A percentile compares a stretch with the other conserved stretches of the same genome.
Conservation (phyloP, 441 rosid species). For the Flueggea neowawraea region DNA sequence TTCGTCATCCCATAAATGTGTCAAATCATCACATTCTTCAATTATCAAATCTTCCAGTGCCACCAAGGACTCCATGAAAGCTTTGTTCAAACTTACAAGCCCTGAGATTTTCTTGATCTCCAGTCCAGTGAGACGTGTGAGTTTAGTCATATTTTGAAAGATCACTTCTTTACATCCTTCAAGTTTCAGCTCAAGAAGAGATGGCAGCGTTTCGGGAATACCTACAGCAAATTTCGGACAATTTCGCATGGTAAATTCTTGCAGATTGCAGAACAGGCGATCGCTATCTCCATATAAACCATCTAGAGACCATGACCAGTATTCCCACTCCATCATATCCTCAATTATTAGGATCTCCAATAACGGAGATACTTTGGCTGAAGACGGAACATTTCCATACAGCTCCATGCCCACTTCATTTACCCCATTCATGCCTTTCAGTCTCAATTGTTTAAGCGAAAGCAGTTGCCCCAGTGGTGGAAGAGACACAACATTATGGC, state of each 20-base stretch:
- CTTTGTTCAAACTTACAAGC: background rate
- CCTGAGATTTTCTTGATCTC: background rate
- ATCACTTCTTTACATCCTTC: background rate
- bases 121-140: background rate
- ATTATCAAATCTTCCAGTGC: background rate
- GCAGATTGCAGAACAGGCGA: background rate
- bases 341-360: slow-evolving; percentile 5
- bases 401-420: slow-evolving; percentile 15
- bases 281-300: background rate
- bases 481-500: too few relatives aligned
- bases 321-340: slow-evolving; percentile 8
- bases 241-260: background rate
- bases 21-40: background rate
- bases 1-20: too few relatives aligned
- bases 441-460: slow-evolving; percentile 9
- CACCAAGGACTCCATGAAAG: too few relatives aligned
- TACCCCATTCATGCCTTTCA: slow-evolving; percentile 16
- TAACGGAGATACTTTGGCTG: background rate
- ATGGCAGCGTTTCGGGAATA: background rate
- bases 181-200: background rate
- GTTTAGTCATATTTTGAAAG: background rate
- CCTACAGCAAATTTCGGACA: slow-evolving; percentile 9
- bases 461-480: slow-evolving; percentile 12
- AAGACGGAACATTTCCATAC: background rate
- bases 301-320: slow-evolving; percentile 2